These are phyloP conservation scores for Talaromyces ruber DNA, from an alignment of 495 filamentous ascomycete species.

Conservation along the genomic window DNA sequence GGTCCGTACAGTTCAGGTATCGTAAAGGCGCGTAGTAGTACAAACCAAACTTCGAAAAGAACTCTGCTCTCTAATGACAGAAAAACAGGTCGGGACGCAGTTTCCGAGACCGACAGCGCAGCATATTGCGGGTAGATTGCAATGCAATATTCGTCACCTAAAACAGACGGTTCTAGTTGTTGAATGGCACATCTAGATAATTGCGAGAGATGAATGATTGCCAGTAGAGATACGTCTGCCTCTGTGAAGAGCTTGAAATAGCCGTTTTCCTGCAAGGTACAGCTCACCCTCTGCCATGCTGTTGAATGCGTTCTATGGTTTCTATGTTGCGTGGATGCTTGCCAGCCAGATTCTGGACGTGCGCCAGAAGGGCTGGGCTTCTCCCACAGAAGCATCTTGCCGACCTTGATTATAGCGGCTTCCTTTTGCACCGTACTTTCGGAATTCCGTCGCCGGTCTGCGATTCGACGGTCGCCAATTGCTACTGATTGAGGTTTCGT, in stretches of 20 bases:
- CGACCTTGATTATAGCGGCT: slow-evolving; percentile 91
- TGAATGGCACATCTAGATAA: slow-evolving; percentile 85
- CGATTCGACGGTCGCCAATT: slow-evolving; percentile 40
- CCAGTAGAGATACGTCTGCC: slow-evolving; percentile 66
- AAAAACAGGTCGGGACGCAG: slow-evolving; percentile 53
- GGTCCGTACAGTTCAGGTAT: slow-evolving; percentile 86
- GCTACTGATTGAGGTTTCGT: slow-evolving; percentile 52
- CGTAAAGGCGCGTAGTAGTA: slow-evolving; percentile 83
- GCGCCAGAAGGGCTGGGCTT: slow-evolving; percentile 35
- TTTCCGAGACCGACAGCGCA: slow-evolving; percentile 44
- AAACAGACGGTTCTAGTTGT: slow-evolving; percentile 78
- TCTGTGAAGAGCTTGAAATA: slow-evolving; percentile 87
- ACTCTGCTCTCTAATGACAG: slow-evolving; percentile 80
- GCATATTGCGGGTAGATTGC: slow-evolving; percentile 84
- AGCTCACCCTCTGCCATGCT: slow-evolving; percentile 80
- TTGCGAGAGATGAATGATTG: slow-evolving; percentile 81
- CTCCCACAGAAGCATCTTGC: slow-evolving; percentile 89
- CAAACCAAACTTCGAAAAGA: slow-evolving; percentile 94
- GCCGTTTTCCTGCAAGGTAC: slow-evolving; percentile 91
- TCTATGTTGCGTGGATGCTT: slow-evolving; percentile 40
- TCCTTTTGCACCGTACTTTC: slow-evolving; percentile 59
- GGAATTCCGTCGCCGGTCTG: slow-evolving; percentile 51
- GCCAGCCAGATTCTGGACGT: slow-evolving; percentile 28
- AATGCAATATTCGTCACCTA: slow-evolving; percentile 91
- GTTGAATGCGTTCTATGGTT: slow-evolving; percentile 46